Evolutionary conservation across 2,329 filamentous ascomycete genomes (phyloP).

Genomic region (Colletotrichum lentis): DNA sequence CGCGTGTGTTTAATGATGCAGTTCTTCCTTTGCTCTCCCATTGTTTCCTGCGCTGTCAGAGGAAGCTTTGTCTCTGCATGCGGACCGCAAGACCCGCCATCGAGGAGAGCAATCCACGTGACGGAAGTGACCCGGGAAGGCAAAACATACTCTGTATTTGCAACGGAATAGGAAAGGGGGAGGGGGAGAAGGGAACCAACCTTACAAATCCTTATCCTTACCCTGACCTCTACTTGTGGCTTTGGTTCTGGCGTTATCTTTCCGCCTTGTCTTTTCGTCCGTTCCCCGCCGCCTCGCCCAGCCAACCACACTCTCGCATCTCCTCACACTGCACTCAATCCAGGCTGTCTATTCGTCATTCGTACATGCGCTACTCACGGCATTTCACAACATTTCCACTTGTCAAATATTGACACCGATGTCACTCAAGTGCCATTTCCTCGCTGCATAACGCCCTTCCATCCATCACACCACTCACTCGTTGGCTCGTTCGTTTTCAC

Average conservation of each 20-base stretch:
- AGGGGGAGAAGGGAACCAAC: no score
- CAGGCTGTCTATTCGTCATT: not conserved
- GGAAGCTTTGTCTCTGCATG: constrained; percentile 29
- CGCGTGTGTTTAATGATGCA: not conserved
- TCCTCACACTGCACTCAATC: not conserved
- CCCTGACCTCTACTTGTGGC: not conserved
- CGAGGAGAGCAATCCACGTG: constrained; percentile 25
- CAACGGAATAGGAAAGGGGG: not conserved
- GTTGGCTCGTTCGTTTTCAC: constrained; percentile 1
- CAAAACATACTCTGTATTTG: not conserved
- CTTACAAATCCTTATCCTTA: constrained; percentile 4
- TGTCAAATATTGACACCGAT: not conserved
- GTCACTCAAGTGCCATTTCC: constrained; percentile 16
- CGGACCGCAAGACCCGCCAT: constrained; percentile 5
- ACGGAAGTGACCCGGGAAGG: not conserved
- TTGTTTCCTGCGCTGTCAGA: not conserved
- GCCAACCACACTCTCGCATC: not conserved
- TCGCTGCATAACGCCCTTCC: constrained; percentile 22
- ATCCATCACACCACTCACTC: constrained; percentile 20
- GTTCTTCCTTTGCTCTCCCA: not conserved
- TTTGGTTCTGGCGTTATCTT: not conserved
- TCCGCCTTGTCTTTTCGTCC: not conserved
- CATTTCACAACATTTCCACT: constrained; percentile 10
- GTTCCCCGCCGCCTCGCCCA: not conserved
- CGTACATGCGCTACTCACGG: not conserved